phyloP scores from a whole-genome alignment of 495 filamentous ascomycete genomes.

The Lophiostoma macrostomum region DNA sequence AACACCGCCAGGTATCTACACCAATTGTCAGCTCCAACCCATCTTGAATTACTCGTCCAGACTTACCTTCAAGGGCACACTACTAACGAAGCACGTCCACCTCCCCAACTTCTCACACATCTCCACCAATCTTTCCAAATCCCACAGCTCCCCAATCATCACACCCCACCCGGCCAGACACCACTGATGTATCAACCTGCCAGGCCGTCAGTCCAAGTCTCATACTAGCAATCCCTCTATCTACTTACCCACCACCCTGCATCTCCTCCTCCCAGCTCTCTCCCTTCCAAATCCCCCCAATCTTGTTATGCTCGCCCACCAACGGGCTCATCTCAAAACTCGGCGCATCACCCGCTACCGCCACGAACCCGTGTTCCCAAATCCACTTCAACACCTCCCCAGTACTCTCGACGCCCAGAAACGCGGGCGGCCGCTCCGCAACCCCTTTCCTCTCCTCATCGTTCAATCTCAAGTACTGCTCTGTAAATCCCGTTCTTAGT shows the following conservation, averaged over 20 bases:
- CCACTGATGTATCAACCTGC: constrained; percentile 27
- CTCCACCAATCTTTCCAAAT: constrained; percentile 30
- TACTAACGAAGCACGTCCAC: constrained; percentile 29
- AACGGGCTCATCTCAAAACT: constrained; percentile 26
- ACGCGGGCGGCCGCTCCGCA: constrained; percentile 39
- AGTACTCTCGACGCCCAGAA: constrained; percentile 52
- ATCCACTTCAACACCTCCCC: constrained; percentile 44
- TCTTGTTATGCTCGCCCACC: constrained; percentile 19
- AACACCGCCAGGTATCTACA: constrained; percentile 25
- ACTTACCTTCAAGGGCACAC: constrained; percentile 26
- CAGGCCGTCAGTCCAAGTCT: not conserved
- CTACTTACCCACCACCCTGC: constrained; percentile 1
- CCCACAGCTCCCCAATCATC: constrained; percentile 34
- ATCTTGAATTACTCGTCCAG: not conserved
- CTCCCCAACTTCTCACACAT: constrained; percentile 16
- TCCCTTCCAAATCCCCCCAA: constrained; percentile 25
- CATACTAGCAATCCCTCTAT: not conserved
- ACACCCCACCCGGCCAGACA: constrained; percentile 25
- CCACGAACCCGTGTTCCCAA: constrained; percentile 31
- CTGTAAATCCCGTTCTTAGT: constrained; percentile 52
- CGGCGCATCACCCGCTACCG: constrained; percentile 27
- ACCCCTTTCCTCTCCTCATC: constrained; percentile 39
- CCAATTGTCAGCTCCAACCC: not conserved
- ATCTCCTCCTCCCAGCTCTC: constrained; percentile 29
- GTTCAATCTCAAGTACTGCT: constrained; percentile 36